phyloP scores from a whole-genome alignment of 2,329 filamentous ascomycete species.

The Coniochaeta hoffmannii region DNA sequence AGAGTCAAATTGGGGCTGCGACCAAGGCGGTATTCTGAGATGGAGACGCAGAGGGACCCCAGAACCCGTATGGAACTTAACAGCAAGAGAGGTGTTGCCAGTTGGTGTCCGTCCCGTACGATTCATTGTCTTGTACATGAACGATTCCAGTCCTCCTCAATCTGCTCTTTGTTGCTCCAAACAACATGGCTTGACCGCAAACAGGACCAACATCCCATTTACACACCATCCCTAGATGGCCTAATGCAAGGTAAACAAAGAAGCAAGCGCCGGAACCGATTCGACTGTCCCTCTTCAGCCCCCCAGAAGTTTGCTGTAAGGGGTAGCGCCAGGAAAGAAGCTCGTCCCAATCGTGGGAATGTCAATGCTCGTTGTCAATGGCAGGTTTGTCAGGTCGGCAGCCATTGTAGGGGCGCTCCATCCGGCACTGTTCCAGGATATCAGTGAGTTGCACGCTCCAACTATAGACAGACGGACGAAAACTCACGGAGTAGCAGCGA shows the following conservation, averaged over 20 bases:
- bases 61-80: neutral
- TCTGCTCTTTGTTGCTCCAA: neutral
- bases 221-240: neutral
- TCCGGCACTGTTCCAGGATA: constrained; percentile 1
- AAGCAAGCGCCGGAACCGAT: neutral
- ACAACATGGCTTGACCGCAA: neutral
- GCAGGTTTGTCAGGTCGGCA: constrained; percentile 11
- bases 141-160: neutral
- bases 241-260: neutral
- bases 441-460: neutral
- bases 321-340: constrained; percentile 12
- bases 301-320: constrained; percentile 10
- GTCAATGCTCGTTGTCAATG: constrained; percentile 10
- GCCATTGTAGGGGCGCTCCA: constrained; percentile 11
- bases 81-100: neutral
- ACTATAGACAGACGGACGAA: neutral
- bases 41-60: too few relatives aligned
- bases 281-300: neutral
- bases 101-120: neutral
- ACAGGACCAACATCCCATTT: neutral
- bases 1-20: too few relatives aligned
- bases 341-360: constrained; percentile 13
- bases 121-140: neutral
- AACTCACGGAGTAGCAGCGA: constrained; percentile 6
- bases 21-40: too few relatives aligned